Conservation (phyloP, 2,329 filamentous ascomycete species). For the Fusarium neocosmosporiellum region DNA sequence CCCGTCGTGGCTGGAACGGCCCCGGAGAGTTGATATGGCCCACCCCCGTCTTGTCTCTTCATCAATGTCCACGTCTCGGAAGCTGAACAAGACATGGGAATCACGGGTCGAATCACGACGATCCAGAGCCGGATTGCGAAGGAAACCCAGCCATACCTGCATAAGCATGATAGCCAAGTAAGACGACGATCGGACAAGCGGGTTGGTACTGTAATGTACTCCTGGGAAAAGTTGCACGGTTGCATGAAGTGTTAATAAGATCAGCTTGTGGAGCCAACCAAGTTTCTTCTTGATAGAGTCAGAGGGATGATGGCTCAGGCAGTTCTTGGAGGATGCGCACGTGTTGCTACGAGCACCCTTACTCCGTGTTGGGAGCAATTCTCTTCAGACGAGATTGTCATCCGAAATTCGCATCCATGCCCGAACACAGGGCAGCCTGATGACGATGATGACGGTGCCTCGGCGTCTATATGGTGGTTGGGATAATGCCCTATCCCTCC, state of each 20-base stretch:
- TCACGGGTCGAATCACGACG: slow-evolving; percentile 39
- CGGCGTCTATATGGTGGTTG: slow-evolving; percentile 4
- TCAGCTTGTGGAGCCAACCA: slow-evolving; percentile 36
- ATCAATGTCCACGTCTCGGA: slow-evolving; percentile 3
- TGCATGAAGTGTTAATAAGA: slow-evolving; percentile 34
- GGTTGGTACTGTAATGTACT: slow-evolving; percentile 9
- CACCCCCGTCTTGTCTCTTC: slow-evolving; percentile 11
- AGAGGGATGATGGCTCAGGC: slow-evolving; percentile 8
- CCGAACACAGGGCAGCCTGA: slow-evolving; percentile 7
- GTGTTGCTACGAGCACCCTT: background rate
- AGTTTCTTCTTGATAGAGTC: slow-evolving; percentile 35
- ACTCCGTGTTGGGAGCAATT: background rate
- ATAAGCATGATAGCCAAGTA: background rate
- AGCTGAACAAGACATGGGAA: slow-evolving; percentile 13
- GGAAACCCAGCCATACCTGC: background rate
- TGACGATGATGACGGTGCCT: background rate
- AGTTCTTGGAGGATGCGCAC: background rate
- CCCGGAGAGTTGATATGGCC: slow-evolving; percentile 13
- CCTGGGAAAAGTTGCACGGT: slow-evolving; percentile 21
- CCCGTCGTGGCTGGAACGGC: slow-evolving; percentile 7
- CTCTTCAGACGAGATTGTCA: background rate
- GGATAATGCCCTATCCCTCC: background rate
- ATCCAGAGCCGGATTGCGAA: slow-evolving; percentile 26
- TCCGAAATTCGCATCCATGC: slow-evolving; percentile 1
- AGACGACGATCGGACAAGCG: slow-evolving; percentile 7